phyloP scores from a whole-genome alignment of 306 rosid genomes.

The Casuarina equisetifolia region DNA sequence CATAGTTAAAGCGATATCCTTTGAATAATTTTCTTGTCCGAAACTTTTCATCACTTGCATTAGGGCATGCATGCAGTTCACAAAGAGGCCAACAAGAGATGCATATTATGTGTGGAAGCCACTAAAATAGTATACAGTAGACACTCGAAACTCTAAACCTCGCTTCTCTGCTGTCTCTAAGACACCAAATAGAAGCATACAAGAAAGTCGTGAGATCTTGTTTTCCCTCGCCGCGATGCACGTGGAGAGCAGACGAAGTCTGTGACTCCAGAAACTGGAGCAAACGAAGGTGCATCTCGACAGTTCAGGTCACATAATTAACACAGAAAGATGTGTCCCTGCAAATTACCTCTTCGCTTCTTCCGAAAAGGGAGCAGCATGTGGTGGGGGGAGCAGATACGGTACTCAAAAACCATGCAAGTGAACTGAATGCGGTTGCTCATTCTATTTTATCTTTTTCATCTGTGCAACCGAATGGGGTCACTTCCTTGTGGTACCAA shows the following conservation, averaged over 20 bases:
- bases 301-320: background rate
- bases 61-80: no score
- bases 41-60: no score
- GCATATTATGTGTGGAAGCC: no score
- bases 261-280: background rate
- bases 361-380: background rate
- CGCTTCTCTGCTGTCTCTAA: no score
- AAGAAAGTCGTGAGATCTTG: no score
- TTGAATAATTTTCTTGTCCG: no score
- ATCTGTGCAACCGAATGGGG: constrained; percentile 21
- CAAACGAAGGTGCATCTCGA: background rate
- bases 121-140: no score
- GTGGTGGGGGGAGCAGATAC: background rate
- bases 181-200: no score
- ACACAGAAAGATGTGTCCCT: background rate
- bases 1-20: background rate
- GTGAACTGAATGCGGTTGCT: constrained; percentile 31
- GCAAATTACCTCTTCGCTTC: background rate
- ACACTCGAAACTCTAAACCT: no score
- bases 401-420: constrained; percentile 24
- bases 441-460: background rate
- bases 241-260: background rate
- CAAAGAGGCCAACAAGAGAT: no score
- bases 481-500: constrained; percentile 2
- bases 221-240: background rate